phyloP scores from a whole-genome alignment of 2,329 filamentous ascomycete species.

The Penicillium sp. region DNA sequence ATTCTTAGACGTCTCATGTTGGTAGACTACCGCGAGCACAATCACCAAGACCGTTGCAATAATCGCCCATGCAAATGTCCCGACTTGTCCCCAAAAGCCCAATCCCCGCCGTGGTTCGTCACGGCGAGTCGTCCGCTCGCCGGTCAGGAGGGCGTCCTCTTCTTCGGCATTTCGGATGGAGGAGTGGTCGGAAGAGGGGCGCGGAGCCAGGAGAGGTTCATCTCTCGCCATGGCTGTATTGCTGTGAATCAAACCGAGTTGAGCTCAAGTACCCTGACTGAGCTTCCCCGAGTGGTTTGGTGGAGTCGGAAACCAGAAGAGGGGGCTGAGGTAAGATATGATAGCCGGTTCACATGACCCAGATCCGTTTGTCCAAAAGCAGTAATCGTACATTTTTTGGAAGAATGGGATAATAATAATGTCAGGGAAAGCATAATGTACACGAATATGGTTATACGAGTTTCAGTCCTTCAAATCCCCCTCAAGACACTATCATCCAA shows the following conservation, averaged over 20 bases:
- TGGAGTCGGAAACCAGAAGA: constrained; percentile 5
- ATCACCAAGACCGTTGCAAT: constrained; percentile 77
- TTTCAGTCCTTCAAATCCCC: neutral
- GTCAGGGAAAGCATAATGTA: neutral
- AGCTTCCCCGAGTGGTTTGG: constrained; percentile 4
- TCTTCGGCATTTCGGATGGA: constrained; percentile 60
- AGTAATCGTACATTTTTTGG: neutral
- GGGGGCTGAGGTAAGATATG: constrained; percentile 9
- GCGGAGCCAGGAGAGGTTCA: constrained; percentile 56
- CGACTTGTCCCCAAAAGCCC: constrained; percentile 69
- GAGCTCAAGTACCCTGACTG: constrained; percentile 5
- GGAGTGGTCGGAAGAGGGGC: constrained; percentile 59
- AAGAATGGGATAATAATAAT: neutral
- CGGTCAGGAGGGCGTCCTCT: constrained; percentile 64
- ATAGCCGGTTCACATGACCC: constrained; percentile 14
- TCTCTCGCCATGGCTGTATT: constrained; percentile 41
- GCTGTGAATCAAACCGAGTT: neutral
- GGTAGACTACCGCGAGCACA: constrained; percentile 77
- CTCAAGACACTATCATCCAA: neutral
- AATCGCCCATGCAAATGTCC: constrained; percentile 80
- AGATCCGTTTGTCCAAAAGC: neutral
- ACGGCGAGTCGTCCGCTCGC: constrained; percentile 47
- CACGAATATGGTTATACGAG: neutral
- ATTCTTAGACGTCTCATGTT: constrained; percentile 59
- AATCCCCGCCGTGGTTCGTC: constrained; percentile 44